Base-by-base conservation (phyloP, 2,329 filamentous ascomycete genomes). In the Pseudocercospora ulei region DNA sequence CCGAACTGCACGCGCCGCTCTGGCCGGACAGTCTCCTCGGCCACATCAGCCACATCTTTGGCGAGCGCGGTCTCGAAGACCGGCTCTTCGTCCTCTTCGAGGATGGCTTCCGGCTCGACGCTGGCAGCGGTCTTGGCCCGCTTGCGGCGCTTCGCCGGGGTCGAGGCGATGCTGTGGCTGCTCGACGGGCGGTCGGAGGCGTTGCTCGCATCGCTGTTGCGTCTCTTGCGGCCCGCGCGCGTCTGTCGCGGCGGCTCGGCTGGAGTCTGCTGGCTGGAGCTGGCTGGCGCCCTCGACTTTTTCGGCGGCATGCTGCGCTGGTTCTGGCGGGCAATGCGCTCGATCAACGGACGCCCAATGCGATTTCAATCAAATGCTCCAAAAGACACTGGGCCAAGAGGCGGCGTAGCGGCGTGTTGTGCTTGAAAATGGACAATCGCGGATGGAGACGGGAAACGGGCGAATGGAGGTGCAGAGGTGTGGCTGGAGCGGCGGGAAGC, bases 1-100 rank as follows among this genome's bases (percentile, higher is more conserved):
- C 34, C 36, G 16, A 60, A 60, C 42, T 52, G 52, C 16, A 59
- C 56, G 40, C 56, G 55, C 36, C 51, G 49, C 9, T 49, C 41
- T 7, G 23, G 19, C 6, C 46, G 31, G 13, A 47, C 40, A 5
- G 37, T 16, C n/a, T 46, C 42, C 9, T 50, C 44, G 18, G 36
- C 29, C n/a, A 35, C 41, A 7, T 49, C 44, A 7, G 45, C 39
- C 9, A 41, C 42, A 40, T 30, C 41, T 13, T 30, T 22, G 11
- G 28, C 20, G 7, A 39, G 39, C 28, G 39, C 38, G 2, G 14
- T 24, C 13, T 43, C 45, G 1, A 38, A 24, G 25, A 35, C 39
- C 16, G 40, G 13, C 41, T 54, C 39, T 18, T 54, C 55, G 8
- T 48, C 47, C 39, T 54, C 54, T 28, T 56, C 54, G 6, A 52